These are phyloP conservation scores for Tricharina praecox DNA, from an alignment of 495 filamentous ascomycete genomes.

Conservation along the genomic window DNA sequence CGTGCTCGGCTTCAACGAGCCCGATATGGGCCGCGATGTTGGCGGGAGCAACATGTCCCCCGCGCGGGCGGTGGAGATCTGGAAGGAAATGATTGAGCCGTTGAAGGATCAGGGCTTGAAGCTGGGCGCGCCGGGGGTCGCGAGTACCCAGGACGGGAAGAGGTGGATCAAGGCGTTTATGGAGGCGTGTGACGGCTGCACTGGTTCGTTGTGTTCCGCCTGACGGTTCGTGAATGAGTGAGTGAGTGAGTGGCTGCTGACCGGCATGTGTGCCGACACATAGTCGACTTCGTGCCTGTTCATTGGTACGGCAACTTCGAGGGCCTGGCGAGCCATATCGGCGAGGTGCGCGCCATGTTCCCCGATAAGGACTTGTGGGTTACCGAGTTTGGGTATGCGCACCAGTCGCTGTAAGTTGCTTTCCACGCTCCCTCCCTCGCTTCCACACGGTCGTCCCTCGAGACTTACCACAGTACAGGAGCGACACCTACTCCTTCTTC, in stretches of 20 bases:
- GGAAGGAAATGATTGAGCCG: constrained; percentile 34
- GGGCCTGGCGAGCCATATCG: constrained; percentile 53
- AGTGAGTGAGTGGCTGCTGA: too few species aligned
- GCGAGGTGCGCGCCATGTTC: constrained; percentile 36
- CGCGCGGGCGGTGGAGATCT: background rate
- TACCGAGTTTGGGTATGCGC: constrained; percentile 19
- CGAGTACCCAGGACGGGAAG: constrained; percentile 38
- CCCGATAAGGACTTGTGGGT: constrained; percentile 18
- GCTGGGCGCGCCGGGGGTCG: constrained; percentile 43
- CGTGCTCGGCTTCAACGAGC: constrained; percentile 61
- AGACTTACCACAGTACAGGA: constrained; percentile 17
- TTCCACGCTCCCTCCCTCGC: too few species aligned
- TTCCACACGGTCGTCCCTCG: too few species aligned
- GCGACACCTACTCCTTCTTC: constrained; percentile 45
- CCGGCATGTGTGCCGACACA: too few species aligned
- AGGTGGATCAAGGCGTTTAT: constrained; percentile 49
- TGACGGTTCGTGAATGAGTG: constrained; percentile 9
- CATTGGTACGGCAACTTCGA: constrained; percentile 69
- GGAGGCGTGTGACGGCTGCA: constrained; percentile 7
- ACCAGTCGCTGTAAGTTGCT: too few species aligned
- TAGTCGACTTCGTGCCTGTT: constrained; percentile 52
- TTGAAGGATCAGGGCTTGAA: constrained; percentile 40
- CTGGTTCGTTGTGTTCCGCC: background rate
- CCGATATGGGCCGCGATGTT: constrained; percentile 35
- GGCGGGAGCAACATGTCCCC: constrained; percentile 46